Evolutionary conservation across 352 stramenopile species (phyloP).

Genomic region (Phytophthora ramorum): DNA sequence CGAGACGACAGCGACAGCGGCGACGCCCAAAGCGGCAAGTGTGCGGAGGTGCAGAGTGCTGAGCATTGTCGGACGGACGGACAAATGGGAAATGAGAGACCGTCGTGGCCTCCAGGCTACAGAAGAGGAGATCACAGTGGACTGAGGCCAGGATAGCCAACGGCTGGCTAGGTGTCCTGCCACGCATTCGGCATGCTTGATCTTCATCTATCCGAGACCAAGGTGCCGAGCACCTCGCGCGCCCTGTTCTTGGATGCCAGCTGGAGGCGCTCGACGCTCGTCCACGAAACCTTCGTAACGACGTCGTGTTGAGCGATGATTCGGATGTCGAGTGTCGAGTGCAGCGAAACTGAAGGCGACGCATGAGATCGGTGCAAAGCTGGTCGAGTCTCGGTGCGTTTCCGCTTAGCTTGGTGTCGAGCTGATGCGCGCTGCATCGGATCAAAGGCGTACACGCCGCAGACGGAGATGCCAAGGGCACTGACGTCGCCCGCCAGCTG

Average conservation of each 20-base stretch:
- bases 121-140: neutral
- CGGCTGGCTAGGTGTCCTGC: slow-evolving; percentile 15
- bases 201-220: slow-evolving; percentile 31
- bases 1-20: slow-evolving; percentile 10
- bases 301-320: slow-evolving; percentile 9
- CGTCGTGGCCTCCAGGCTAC: neutral
- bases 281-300: slow-evolving; percentile 9
- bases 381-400: slow-evolving; percentile 10
- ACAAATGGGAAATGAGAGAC: slow-evolving; percentile 23
- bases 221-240: slow-evolving; percentile 28
- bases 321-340: slow-evolving; percentile 5
- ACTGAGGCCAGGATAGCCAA: neutral
- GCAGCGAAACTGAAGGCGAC: slow-evolving; percentile 12
- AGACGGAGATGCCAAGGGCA: slow-evolving; percentile 24
- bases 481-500: slow-evolving; percentile 8
- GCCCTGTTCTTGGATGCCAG: slow-evolving; percentile 32
- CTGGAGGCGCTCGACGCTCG: slow-evolving; percentile 8
- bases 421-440: slow-evolving; percentile 9
- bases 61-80: slow-evolving; percentile 5
- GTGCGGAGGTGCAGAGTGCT: slow-evolving; percentile 18
- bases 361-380: neutral
- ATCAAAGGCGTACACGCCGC: slow-evolving; percentile 11
- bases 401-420: slow-evolving; percentile 2
- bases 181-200: slow-evolving; percentile 21
- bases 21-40: slow-evolving; percentile 8